Percentiles rank a stretch among this genome's conserved stretches.
Conservation (phyloP, 306 rosid species). For the Sicyos baderoa region DNA sequence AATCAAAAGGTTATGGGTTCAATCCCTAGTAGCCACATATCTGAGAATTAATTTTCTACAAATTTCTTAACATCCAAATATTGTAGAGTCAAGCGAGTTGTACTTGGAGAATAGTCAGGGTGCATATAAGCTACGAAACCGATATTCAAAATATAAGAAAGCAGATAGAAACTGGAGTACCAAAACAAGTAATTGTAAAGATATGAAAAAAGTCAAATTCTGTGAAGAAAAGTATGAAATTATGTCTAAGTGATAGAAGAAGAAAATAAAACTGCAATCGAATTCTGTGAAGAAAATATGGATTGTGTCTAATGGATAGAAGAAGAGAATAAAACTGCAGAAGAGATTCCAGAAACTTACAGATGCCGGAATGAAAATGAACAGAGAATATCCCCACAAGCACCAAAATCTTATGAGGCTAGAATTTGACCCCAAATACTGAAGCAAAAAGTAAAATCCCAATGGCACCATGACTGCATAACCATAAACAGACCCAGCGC, state of each 20-base stretch:
- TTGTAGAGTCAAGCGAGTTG: too few species aligned
- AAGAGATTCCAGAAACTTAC: constrained; percentile 47
- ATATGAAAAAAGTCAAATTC: not conserved
- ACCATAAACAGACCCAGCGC: constrained; percentile 77
- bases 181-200: not conserved
- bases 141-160: constrained; percentile 3
- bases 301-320: not conserved
- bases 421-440: constrained; percentile 68
- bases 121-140: not conserved
- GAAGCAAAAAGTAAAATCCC: constrained; percentile 79
- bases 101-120: too few species aligned
- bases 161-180: not conserved
- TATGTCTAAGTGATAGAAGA: not conserved
- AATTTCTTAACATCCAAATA: too few species aligned
- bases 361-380: constrained; percentile 65
- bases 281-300: not conserved
- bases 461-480: constrained; percentile 71
- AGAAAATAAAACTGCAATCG: not conserved
- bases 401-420: constrained; percentile 83
- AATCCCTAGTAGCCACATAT: too few species aligned
- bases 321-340: not conserved
- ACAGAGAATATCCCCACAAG: constrained; percentile 98
- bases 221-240: not conserved
- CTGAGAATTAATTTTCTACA: too few species aligned
- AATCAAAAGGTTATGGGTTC: too few species aligned